Base-by-base conservation (phyloP, 2,329 filamentous ascomycete genomes). In the Thelonectria discophora region DNA sequence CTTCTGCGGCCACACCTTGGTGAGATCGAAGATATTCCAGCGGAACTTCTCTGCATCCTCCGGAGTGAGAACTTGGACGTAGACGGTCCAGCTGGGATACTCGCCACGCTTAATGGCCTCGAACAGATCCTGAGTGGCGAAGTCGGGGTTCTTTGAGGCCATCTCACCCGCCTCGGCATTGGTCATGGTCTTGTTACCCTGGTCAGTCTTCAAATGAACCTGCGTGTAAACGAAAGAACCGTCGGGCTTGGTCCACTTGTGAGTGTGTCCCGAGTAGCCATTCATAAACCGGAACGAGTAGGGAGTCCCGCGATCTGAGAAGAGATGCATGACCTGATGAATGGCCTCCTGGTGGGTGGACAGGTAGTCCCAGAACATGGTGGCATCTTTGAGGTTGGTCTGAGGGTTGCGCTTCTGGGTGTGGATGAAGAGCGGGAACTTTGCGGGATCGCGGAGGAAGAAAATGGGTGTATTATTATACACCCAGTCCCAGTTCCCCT, bases 401-500 rank as follows among this genome's bases (percentile, higher is more conserved):
- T 87, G 83, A 1, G 90, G 90, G 76, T 93, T 84, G 50, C 89
- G 84, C 82, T 93, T 93, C 77, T 93, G 90, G 4, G 89, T 90
- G 79, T 91, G 90, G 64, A 92, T 92, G 76, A 92, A 89, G 72
- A 88, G 79, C 37, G 90, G 90, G 78, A 92, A 93, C 74, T 92
- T 92, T 71, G 85, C 83, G 2, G 90, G 89, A 68, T 93, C 90
- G 45, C 90, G 84, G 21, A 93, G 71, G 81, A 93, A 93, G 82
- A 93, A 93, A 24, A 92, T 82, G 3, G 90, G 90, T 0, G 89
- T 92, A 78, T 92, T 92, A 79, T 91, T 91, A 74, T 86, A 89
- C 21, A 92, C 89, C 82, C 88, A 87, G 73, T 92, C 89, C 86
- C 86, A 91, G 74, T 90, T 69, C 30, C 89, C 89, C 65, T 91